Percentiles rank a stretch among this genome's conserved stretches.
Conservation (phyloP, 352 stramenopile genomes). For the Albugo laibachii region DNA sequence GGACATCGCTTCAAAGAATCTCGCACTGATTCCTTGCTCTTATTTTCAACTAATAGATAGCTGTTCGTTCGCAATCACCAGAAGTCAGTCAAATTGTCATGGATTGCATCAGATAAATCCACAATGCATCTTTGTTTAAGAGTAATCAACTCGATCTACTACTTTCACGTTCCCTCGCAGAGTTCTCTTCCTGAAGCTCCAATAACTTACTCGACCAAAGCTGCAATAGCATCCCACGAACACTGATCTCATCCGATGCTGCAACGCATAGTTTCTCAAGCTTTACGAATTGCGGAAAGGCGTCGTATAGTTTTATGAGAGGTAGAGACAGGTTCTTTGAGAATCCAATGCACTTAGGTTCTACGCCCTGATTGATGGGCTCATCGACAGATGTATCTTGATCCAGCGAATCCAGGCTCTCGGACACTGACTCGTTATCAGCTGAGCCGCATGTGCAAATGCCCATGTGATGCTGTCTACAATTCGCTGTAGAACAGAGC, state of each 20-base stretch:
- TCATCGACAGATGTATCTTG: not conserved
- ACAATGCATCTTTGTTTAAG: conserved; percentile 13
- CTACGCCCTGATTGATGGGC: conserved; percentile 11
- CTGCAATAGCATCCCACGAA: conserved; percentile 64
- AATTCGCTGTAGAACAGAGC: conserved; percentile 60
- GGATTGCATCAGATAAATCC: conserved; percentile 88
- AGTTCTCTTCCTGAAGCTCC: conserved; percentile 1
- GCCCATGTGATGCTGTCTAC: conserved; percentile 66
- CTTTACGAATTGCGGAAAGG: conserved; percentile 11
- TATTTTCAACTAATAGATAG: conserved; percentile 70
- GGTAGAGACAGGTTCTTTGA: conserved; percentile 28
- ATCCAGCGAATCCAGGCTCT: conserved; percentile 6
- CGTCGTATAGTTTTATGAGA: conserved; percentile 55
- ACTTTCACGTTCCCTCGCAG: not conserved
- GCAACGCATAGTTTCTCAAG: conserved; percentile 24
- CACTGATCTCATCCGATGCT: conserved; percentile 26
- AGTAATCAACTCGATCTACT: conserved; percentile 2
- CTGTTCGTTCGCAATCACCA: conserved; percentile 86
- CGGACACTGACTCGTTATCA: conserved; percentile 3
- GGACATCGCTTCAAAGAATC: not conserved
- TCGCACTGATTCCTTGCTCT: conserved; percentile 1
- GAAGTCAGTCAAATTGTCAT: conserved; percentile 91
- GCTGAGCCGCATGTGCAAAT: conserved; percentile 32
- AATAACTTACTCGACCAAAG: conserved; percentile 58
- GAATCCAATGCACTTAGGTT: conserved; percentile 41